Percentiles rank a stretch among this genome's conserved stretches.
These are phyloP conservation scores for Panaeolus cyanescens DNA, from an alignment of 768 basidiomycete genomes.

Conservation along the genomic window DNA sequence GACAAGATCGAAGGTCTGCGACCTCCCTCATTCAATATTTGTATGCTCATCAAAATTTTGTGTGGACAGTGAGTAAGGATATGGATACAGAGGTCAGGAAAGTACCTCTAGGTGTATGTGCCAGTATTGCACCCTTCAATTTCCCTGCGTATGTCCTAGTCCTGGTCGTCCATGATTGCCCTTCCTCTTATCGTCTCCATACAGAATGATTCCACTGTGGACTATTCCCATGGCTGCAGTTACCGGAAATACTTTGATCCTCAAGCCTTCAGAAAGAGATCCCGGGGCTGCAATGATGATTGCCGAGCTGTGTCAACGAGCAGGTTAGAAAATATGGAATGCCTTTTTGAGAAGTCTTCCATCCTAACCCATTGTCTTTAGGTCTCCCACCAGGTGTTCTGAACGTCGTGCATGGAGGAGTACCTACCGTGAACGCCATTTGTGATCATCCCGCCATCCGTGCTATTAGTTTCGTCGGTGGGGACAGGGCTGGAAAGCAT, in stretches of 20 bases:
- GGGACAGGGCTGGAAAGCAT: slow-evolving; percentile 89
- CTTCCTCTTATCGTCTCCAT: slow-evolving; percentile 3
- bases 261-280: slow-evolving; percentile 96
- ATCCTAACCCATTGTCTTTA: slow-evolving; percentile 19
- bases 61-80: slow-evolving; percentile 75
- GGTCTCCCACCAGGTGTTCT: slow-evolving; percentile 87
- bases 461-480: slow-evolving; percentile 96
- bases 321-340: slow-evolving; percentile 45
- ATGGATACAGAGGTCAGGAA: slow-evolving; percentile 93
- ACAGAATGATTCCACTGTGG: slow-evolving; percentile 96
- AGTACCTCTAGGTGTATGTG: slow-evolving; percentile 87
- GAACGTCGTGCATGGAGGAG: slow-evolving; percentile 89
- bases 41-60: slow-evolving; percentile 1
- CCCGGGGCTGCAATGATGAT: slow-evolving; percentile 98
- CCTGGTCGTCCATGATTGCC: slow-evolving; percentile 2
- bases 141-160: slow-evolving; percentile 71
- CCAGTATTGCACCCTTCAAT: slow-evolving; percentile 86
- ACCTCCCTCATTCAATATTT: slow-evolving; percentile 7
- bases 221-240: slow-evolving; percentile 87
- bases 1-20: slow-evolving; percentile 86
- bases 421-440: slow-evolving; percentile 89
- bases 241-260: slow-evolving; percentile 91
- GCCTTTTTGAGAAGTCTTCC: neutral
- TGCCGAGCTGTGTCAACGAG: slow-evolving; percentile 88
- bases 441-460: slow-evolving; percentile 91